phyloP scores from a whole-genome alignment of 441 rosid species.

The Euphorbia neoarborescens region DNA sequence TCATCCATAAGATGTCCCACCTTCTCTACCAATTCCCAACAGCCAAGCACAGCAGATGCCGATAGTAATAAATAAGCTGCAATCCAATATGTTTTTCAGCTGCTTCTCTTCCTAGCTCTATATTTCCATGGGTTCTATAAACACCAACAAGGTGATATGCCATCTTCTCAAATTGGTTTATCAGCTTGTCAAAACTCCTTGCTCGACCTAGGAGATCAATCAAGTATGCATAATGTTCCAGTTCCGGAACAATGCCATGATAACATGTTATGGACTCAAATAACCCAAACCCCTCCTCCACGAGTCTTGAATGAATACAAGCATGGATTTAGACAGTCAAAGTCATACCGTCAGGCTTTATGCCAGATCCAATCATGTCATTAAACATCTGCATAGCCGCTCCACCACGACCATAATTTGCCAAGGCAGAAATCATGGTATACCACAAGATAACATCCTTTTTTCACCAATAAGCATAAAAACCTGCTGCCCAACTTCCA shows the following conservation, averaged over 20 bases:
- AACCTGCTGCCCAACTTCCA: slow-evolving; percentile 39
- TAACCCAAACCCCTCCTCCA: slow-evolving; percentile 37
- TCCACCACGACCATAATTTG: slow-evolving; percentile 50
- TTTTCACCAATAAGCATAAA: slow-evolving; percentile 37
- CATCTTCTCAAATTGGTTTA: slow-evolving; percentile 44
- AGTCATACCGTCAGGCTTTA: slow-evolving; percentile 54
- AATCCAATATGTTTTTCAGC: slow-evolving; percentile 48
- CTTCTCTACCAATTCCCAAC: slow-evolving; percentile 54
- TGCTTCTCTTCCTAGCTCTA: slow-evolving; percentile 56
- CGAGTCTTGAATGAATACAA: slow-evolving; percentile 59
- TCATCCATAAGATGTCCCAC: slow-evolving; percentile 61
- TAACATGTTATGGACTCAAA: slow-evolving; percentile 32
- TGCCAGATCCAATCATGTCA: slow-evolving; percentile 36
- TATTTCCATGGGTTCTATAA: slow-evolving; percentile 53
- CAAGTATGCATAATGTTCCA: slow-evolving; percentile 68
- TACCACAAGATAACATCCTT: slow-evolving; percentile 59
- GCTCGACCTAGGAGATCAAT: slow-evolving; percentile 60
- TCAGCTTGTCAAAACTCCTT: slow-evolving; percentile 53
- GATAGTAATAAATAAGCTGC: slow-evolving; percentile 60
- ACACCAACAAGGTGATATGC: slow-evolving; percentile 50
- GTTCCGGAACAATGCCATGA: slow-evolving; percentile 38
- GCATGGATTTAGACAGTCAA: slow-evolving; percentile 60
- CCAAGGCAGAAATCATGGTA: slow-evolving; percentile 51
- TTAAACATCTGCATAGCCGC: slow-evolving; percentile 54
- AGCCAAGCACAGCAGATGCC: slow-evolving; percentile 49